Evolutionary conservation across 139 green algal species (phyloP).

Genomic region (Desmodesmus armatus): DNA sequence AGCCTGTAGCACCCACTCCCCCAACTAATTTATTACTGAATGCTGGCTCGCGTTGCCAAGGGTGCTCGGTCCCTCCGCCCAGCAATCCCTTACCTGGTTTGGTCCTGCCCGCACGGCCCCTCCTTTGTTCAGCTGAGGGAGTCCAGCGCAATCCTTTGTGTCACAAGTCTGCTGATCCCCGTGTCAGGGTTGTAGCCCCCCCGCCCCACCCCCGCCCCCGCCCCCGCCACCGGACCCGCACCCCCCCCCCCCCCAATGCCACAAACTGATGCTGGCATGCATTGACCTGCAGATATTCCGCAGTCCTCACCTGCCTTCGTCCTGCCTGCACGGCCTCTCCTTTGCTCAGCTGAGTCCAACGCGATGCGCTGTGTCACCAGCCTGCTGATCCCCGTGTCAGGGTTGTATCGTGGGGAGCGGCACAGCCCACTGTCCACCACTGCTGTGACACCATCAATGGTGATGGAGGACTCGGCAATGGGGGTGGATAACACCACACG

Average conservation of each 20-base stretch:
- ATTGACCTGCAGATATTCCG: background rate
- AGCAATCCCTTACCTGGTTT: slow-evolving; percentile 53
- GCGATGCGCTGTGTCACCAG: slow-evolving; percentile 57
- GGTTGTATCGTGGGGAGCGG: slow-evolving; percentile 55
- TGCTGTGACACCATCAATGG: slow-evolving; percentile 72
- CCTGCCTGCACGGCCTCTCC: slow-evolving; percentile 65
- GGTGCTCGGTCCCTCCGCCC: too few relatives aligned
- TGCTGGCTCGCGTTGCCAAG: background rate
- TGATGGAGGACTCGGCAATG: slow-evolving; percentile 76
- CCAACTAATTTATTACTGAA: too few relatives aligned
- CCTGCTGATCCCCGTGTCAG: slow-evolving; percentile 55
- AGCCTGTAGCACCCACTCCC: too few relatives aligned
- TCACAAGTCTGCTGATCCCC: slow-evolving; percentile 55
- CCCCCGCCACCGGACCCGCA: too few relatives aligned
- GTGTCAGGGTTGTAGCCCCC: slow-evolving; percentile 60
- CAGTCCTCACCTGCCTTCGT: slow-evolving; percentile 53
- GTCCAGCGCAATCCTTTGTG: slow-evolving; percentile 53
- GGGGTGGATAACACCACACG: slow-evolving; percentile 75
- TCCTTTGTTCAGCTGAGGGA: slow-evolving; percentile 70
- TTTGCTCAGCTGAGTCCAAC: slow-evolving; percentile 66
- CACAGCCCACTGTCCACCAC: slow-evolving; percentile 76
- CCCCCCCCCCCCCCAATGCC: too few relatives aligned
- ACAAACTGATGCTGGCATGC: background rate
- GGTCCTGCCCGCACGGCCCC: slow-evolving; percentile 65
- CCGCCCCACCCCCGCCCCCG: too few relatives aligned